Base-by-base conservation (phyloP, 305 asterid species). In the Rubia tinctorum region DNA sequence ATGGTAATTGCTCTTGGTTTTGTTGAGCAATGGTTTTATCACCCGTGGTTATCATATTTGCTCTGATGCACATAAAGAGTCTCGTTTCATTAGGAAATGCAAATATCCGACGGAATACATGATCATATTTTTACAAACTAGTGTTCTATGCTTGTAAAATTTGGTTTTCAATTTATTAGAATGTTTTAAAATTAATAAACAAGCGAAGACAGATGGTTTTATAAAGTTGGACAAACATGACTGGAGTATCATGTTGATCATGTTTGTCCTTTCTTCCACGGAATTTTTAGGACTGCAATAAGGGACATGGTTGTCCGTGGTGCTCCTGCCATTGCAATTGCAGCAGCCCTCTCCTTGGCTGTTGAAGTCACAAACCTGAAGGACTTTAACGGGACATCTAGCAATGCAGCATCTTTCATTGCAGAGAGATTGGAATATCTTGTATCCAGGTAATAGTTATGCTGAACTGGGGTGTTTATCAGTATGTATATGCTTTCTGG, bases 301-400 rank as follows among this genome's bases (percentile, higher is more conserved):
- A 80, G 79, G 84, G 98, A 89, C 69, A 94, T 94, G 99, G 99
- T 94, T 75, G 99, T 94, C 79, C 99, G 98, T 62, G 98, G 99
- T 72, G 99, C 99, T 59, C 99, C 99, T 66, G 98, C 99, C 59
- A 91, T 92, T 79, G 99, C 98, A 76, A 90, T 94, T 73, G 91
- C 98, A 66, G 99, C 99, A 71, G 93, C 97, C 43, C 98, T 94
- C 59, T 84, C 98, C 55, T 84, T 94, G 83, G 96, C 99, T 3
- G 93, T 94, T 9, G 97, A 94, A 86, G 90, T 85, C 79, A 86
- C 88, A 74, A 87, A 82, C 72, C 67, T 87, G 64, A 84, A 76
- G 78, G 75, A 69, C 51, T 89, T 84, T 78, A 77, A 76, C 66
- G 96, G 95, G 73, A 76, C 90, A 56, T 66, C 96, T 76, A 65